Percentiles rank a stretch among this genome's conserved stretches.
phyloP scores from a whole-genome alignment of 192 early-diverging fungal species.

The Gonapodya sp. region DNA sequence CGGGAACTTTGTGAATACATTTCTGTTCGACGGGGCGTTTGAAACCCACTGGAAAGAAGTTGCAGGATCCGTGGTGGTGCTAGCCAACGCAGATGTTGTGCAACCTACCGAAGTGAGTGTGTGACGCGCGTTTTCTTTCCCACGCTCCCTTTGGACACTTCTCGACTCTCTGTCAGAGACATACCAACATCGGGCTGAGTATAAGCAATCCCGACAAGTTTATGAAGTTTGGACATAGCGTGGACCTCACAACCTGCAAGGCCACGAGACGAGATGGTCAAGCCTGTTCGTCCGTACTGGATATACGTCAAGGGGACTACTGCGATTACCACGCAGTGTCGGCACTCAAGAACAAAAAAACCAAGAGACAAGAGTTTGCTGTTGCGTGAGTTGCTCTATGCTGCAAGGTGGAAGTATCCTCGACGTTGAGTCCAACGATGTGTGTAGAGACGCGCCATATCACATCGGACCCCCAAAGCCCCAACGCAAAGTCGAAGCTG shows the following conservation, averaged over 20 bases:
- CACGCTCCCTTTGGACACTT: neutral
- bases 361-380: slow-evolving; percentile 6
- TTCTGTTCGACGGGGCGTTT: slow-evolving; percentile 23
- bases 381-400: neutral
- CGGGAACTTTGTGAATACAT: slow-evolving; percentile 19
- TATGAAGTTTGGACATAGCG: slow-evolving; percentile 24
- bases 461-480: neutral
- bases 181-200: slow-evolving; percentile 20
- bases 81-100: slow-evolving; percentile 27
- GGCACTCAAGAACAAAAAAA: neutral
- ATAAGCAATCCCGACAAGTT: slow-evolving; percentile 24
- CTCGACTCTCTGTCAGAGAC: slow-evolving; percentile 13
- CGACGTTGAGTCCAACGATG: neutral
- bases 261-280: neutral
- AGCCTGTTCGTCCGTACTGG: neutral
- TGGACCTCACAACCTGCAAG: slow-evolving; percentile 24
- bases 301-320: neutral
- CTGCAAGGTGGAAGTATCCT: neutral
- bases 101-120: slow-evolving; percentile 22
- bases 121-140: neutral
- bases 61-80: slow-evolving; percentile 23
- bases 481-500: neutral
- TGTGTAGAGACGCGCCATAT: neutral
- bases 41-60: slow-evolving; percentile 11
- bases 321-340: neutral